Evolutionary conservation across 2,329 filamentous ascomycete genomes (phyloP).

Genomic region (Calonectria naviculata): DNA sequence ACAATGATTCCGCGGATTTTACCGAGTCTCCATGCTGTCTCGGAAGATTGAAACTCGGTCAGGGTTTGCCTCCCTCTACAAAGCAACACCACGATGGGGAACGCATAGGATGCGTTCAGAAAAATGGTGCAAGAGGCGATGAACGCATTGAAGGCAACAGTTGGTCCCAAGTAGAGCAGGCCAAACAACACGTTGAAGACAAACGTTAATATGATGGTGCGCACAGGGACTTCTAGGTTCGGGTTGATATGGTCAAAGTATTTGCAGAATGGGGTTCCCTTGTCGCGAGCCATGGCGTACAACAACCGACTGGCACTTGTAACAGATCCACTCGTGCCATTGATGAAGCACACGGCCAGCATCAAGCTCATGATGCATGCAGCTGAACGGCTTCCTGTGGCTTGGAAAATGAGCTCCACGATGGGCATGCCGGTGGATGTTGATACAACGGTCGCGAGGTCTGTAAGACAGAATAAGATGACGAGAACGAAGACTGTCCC

Average conservation of each 20-base stretch:
- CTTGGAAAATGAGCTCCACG: constrained; percentile 56
- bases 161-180: constrained; percentile 28
- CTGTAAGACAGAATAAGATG: constrained; percentile 53
- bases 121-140: constrained; percentile 34
- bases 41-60: background rate
- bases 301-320: constrained; percentile 55
- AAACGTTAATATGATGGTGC: constrained; percentile 23
- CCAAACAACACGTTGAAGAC: constrained; percentile 32
- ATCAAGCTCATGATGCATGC: constrained; percentile 55
- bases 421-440: constrained; percentile 57
- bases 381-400: constrained; percentile 51
- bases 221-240: constrained; percentile 24
- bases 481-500: constrained; percentile 52
- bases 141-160: constrained; percentile 33
- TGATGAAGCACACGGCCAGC: constrained; percentile 56
- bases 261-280: constrained; percentile 22
- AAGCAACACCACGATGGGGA: constrained; percentile 26
- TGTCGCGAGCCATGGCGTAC: constrained; percentile 45
- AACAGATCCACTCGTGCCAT: constrained; percentile 56
- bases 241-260: constrained; percentile 31
- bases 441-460: constrained; percentile 47
- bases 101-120: constrained; percentile 33
- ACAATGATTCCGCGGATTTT: constrained; percentile 16
- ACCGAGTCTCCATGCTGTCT: constrained; percentile 27
- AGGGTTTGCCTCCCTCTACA: constrained; percentile 8